A percentile compares a stretch with the other conserved stretches of the same genome.
These are phyloP conservation scores for Microbotryum scabiosae DNA, from an alignment of 1,284 basidiomycete species.

Conservation along the genomic window DNA sequence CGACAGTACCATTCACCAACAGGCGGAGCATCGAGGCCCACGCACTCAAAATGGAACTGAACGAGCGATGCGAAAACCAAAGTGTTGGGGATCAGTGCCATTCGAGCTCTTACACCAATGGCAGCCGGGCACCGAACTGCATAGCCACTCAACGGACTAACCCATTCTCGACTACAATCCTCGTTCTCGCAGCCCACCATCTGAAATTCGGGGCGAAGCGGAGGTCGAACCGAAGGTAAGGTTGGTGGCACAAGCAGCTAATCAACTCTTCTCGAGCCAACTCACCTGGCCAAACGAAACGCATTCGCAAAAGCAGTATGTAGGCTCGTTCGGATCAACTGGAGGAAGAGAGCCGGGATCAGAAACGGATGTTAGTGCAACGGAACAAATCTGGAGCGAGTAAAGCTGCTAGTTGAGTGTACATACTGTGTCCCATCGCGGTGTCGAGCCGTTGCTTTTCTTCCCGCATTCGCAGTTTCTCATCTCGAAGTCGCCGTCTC, in stretches of 20 bases:
- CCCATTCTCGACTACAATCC: conserved; percentile 33
- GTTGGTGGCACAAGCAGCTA: too few relatives aligned
- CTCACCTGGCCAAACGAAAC: conserved; percentile 28
- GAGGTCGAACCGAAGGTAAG: too few relatives aligned
- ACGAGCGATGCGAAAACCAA: not conserved
- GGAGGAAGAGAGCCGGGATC: too few relatives aligned
- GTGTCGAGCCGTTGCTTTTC: too few relatives aligned
- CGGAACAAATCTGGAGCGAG: too few relatives aligned
- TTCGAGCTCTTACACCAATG: not conserved
- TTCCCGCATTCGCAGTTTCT: conserved; percentile 2
- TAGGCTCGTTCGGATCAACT: conserved; percentile 29
- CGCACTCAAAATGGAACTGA: conserved; percentile 32
- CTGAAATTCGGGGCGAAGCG: not conserved
- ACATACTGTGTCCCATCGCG: too few relatives aligned
- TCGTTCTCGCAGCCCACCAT: conserved; percentile 36
- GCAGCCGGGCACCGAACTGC: not conserved
- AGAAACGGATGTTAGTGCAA: too few relatives aligned
- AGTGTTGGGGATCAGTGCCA: not conserved
- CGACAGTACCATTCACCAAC: conserved; percentile 28
- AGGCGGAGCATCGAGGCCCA: conserved; percentile 22
- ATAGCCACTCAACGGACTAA: not conserved
- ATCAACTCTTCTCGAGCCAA: not conserved
- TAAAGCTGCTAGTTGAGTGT: too few relatives aligned
- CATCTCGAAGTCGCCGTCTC: not conserved
- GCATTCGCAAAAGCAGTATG: conserved; percentile 32